Evolutionary conservation across 352 stramenopile genomes (phyloP), one percentile per base, ranked within the genome.

Genomic region (Phytophthora pistaciae): DNA sequence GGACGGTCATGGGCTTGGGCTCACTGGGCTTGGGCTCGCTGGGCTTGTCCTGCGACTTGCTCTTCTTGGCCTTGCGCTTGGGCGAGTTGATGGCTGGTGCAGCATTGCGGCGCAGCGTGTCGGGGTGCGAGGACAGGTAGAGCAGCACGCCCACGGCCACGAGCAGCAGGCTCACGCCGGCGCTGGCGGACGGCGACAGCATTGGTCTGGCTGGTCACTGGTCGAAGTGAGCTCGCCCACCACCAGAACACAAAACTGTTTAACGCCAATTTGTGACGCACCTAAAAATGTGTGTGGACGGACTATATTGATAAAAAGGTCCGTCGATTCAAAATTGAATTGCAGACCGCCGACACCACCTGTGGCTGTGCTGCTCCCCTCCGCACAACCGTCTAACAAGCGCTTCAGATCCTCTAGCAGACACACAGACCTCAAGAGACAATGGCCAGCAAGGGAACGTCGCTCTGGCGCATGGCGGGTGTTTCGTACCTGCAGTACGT

Each of bases 401-500:
- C 60, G 31, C 46, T 72, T 68, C 69, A 27, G 65, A 72, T 72
- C 64, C 42, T 58, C 55, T 55, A 44, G 31, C 11, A 58, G 21
- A 18, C 20, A 57, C 20, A 63, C 20, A 57, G 25, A 63, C 18
- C 21, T 18, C 18, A 66, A 64, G 54, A 74, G 64, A 87, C 48
- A 55, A 94, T 94, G 87, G 85, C 82, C 71, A 79, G 53, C 73
- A 92, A 90, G 77, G 89, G 89, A 80, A 94, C 89, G 52, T 95
- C 87, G 79, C 81, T 96, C 61, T 96, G 88, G 87, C 89, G 89
- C 86, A 88, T 91, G 72, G 87, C 87, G 44, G 89, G 89, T 60
- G 75, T 95, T 66, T 96, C 89, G 61, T 96, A 96, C 83, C 81
- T 96, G 69, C 87, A 95, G 83, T 96, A 96, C 82, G 82, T 91